These are phyloP conservation scores for Debaryomyces prosopidis DNA, from an alignment of 805 yeast genomes.

Conservation along the genomic window DNA sequence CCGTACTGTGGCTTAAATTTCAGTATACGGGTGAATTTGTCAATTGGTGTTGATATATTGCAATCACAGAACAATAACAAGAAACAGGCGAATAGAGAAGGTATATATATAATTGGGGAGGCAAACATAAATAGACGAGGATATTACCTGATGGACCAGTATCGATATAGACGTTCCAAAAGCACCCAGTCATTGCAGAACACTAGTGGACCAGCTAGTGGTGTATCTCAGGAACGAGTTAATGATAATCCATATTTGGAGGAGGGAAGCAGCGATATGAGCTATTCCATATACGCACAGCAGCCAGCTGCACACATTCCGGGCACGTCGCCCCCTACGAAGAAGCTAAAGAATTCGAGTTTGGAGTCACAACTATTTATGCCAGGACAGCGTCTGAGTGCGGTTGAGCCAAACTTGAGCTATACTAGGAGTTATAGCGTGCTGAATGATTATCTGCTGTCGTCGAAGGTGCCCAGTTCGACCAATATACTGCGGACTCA, in stretches of 20 bases:
- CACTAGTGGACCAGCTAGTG: no score
- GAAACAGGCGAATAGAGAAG: no score
- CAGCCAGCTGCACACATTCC: slow-evolving; percentile 1
- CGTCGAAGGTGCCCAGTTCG: neutral
- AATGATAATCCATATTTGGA: neutral
- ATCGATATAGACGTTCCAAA: neutral
- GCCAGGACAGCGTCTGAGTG: slow-evolving; percentile 5
- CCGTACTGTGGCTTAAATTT: no score
- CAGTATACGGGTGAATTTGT: no score
- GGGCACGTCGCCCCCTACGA: slow-evolving; percentile 2
- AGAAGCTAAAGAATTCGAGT: slow-evolving; percentile 3
- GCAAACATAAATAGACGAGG: neutral
- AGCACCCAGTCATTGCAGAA: neutral
- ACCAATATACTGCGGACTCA: neutral
- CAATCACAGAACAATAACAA: no score
- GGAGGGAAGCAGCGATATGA: neutral
- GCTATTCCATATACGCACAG: slow-evolving; percentile 5
- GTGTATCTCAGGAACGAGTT: no score
- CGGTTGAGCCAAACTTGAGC: slow-evolving; percentile 14
- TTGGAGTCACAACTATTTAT: slow-evolving; percentile 3
- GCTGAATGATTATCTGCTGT: no score
- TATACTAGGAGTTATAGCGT: slow-evolving; percentile 10
- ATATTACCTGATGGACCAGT: neutral
- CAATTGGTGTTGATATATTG: no score
- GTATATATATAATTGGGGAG: neutral